Evolutionary conservation across 2,329 filamentous ascomycete species (phyloP), one percentile per base, ranked within the genome.

Genomic region (Sphaerostilbella broomeana): DNA sequence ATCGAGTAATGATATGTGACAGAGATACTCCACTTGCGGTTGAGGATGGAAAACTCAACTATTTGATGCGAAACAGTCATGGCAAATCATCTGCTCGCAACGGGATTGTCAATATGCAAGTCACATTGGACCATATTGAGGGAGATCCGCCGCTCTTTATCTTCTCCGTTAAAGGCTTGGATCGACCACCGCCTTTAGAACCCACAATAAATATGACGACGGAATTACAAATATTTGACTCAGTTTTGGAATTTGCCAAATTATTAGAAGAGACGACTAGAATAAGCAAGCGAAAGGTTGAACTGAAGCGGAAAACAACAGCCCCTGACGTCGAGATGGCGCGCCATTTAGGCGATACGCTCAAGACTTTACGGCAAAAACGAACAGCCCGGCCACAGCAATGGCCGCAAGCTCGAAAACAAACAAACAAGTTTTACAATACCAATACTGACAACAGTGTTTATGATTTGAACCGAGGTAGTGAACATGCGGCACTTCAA

Each of bases 151-250:
- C 37, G 5, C 40, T 40, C 12, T 11, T 37, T 3, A 37, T 46
- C 19, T 30, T 32, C 10, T 33, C 20, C 3, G 24, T 25, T 4
- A 6, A 4, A 24, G 17, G 13, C 4, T 5, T 10, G 2, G 19
- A 28, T 5, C 15, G 16, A 13, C 20, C 26, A 15, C 25, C 27
- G 5, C 10, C 11, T 11, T n/a, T n/a, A n/a, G n/a, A n/a, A n/a
- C n/a, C n/a, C n/a, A 40, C 43, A 17, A 11, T 45, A 15, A 32
- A 45, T n/a, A 27, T 33, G n/a, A 45, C 31, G 3, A 9, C 13
- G 10, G 32, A 40, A 16, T 9, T 43, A 21, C 9, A 28, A 15
- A 25, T 27, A 20, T 20, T 33, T 2, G 13, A 24, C 7, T 16
- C 35, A 6, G 24, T 29, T 13, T 21, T 25, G 12, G 35, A 37